Conservation (phyloP, 2,329 filamentous ascomycete species). For the Metarhizium sp. region DNA sequence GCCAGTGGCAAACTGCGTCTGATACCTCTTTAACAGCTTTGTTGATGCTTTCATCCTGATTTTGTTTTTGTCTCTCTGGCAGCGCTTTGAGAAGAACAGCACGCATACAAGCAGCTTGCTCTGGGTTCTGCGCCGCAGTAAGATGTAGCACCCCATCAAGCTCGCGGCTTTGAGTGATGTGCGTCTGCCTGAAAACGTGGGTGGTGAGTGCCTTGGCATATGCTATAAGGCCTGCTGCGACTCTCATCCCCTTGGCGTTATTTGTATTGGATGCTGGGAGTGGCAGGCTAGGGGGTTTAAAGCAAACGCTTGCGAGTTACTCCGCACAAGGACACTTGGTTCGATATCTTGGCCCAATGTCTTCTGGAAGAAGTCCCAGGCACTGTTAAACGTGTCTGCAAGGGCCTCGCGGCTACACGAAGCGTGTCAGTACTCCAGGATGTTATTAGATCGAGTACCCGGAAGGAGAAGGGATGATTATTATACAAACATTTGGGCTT, state of each 20-base stretch:
- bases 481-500: background rate
- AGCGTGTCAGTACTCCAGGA: background rate
- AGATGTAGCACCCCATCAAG: background rate
- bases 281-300: background rate
- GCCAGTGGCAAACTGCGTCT: background rate
- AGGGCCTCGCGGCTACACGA: background rate
- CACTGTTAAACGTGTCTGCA: background rate
- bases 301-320: background rate
- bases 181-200: background rate
- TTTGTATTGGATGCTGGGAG: background rate
- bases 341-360: background rate
- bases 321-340: background rate
- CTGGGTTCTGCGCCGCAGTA: background rate
- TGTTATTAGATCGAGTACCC: background rate
- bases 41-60: background rate
- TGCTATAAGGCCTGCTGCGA: background rate
- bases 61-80: background rate
- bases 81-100: background rate
- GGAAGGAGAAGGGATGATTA: background rate
- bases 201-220: background rate
- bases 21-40: background rate
- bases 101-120: background rate
- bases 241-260: background rate
- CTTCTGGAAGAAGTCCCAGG: background rate
- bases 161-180: background rate